Conservation (phyloP, 1,284 basidiomycete species). For the Tylopilus orsonianus region DNA sequence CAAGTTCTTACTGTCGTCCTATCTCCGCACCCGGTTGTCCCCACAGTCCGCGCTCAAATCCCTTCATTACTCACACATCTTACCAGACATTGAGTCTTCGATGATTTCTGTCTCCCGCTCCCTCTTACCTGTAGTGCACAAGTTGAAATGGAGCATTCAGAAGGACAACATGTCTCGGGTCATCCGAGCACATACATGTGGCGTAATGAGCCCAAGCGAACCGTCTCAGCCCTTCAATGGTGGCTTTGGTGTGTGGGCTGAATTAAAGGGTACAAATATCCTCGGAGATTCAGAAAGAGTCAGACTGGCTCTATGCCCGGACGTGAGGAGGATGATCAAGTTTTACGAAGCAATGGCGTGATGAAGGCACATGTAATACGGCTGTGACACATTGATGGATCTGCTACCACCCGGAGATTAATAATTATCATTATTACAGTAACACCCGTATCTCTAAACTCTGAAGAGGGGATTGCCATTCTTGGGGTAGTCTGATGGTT, state of each 20-base stretch:
- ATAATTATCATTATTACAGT: too few relatives aligned
- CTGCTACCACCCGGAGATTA: not conserved
- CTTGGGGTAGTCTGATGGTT: too few relatives aligned
- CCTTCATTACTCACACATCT: constrained; percentile 38
- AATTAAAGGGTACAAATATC: constrained; percentile 46
- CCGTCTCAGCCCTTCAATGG: constrained; percentile 24
- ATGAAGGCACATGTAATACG: not conserved
- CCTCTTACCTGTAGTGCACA: constrained; percentile 43
- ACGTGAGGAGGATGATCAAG: constrained; percentile 52
- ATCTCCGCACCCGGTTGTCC: constrained; percentile 37
- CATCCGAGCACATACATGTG: constrained; percentile 41
- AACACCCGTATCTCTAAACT: too few relatives aligned
- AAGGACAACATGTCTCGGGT: constrained; percentile 54
- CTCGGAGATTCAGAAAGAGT: constrained; percentile 62
- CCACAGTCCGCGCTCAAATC: constrained; percentile 29
- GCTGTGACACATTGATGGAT: not conserved
- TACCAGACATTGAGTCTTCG: constrained; percentile 41
- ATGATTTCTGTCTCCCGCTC: constrained; percentile 39
- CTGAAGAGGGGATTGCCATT: constrained; percentile 3
- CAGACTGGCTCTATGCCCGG: constrained; percentile 64
- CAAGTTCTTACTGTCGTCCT: constrained; percentile 36
- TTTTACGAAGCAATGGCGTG: constrained; percentile 53
- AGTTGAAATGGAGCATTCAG: constrained; percentile 53
- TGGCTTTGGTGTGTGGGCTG: constrained; percentile 53
- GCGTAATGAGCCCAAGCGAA: constrained; percentile 27